Base-by-base conservation (phyloP, 768 basidiomycete genomes). In the Pisolithus marmoratus region DNA sequence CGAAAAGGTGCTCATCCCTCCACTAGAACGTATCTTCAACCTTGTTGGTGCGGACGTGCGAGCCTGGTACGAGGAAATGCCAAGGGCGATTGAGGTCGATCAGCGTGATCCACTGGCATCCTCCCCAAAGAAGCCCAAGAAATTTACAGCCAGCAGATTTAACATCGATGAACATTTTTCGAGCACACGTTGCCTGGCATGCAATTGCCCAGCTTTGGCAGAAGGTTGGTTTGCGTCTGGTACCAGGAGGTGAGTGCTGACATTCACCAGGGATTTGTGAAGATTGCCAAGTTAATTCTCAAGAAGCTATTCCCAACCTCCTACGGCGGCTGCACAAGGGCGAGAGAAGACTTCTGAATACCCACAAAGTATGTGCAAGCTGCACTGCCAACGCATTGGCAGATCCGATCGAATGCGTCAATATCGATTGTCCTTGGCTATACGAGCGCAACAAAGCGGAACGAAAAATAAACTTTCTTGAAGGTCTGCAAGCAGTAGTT, bases 1-100 rank as follows among this genome's bases (percentile, higher is more conserved):
- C 60, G 78, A 80, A 0, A 75, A 81, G 42, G 84, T 94, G 15
- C 75, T 98, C 43, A 91, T 98, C 41, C 92, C 91, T 8, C 93
- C 95, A 0, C 65, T 99, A 56, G 87, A 90, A 53, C 81, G 96
- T 43, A 81, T 99, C 42, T 91, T 98, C 74, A 92, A 87, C 29
- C 81, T 98, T 22, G 76, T 94, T 31, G 94, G 95, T 15, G 92
- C 87, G 8, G 87, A 96, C 63, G 84, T 95, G 24, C 78, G 79
- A 48, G 72, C 76, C 40, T 98, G 95, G 95, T 97, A 83, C 62
- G 77, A 85, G 46, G 84, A 86, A 26, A 93, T 94, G 91, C 89
- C 91, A 2, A 83, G 82, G 63, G 71, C 73, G 38, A 70, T 74
- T 50, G 69, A 63, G 44, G 52, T 61, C 43, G 62, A 72, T 60